A percentile compares a stretch with the other conserved stretches of the same genome.
Conservation (phyloP, 148 eudicot species). For the Salicornia ramosissima region DNA sequence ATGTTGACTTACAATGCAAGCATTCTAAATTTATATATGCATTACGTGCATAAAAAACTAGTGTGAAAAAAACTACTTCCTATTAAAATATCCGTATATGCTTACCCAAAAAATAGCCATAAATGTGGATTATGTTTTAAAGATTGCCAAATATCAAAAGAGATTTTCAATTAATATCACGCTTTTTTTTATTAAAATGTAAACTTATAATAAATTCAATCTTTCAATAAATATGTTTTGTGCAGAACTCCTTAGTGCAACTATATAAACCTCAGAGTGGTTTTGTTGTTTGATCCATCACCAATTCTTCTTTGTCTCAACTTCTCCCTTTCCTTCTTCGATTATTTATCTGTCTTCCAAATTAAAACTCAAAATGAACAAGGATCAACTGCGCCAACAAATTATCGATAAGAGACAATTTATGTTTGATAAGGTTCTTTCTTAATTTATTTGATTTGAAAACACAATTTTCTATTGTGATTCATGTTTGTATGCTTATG, state of each 20-base stretch:
- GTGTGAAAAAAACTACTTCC: too few species aligned
- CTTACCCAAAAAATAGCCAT: too few species aligned
- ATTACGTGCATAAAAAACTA: too few species aligned
- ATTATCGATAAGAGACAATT: not conserved
- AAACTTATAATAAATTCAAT: too few species aligned
- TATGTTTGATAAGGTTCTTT: constrained; percentile 19
- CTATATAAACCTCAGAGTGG: constrained; percentile 9
- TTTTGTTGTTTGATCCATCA: not conserved
- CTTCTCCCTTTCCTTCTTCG: not conserved
- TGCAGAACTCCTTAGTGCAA: not conserved
- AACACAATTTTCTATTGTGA: not conserved
- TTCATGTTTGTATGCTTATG: not conserved
- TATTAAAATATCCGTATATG: too few species aligned
- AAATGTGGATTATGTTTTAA: too few species aligned
- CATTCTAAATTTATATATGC: too few species aligned
- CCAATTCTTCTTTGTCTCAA: not conserved
- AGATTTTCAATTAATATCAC: not conserved
- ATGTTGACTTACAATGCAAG: too few species aligned
- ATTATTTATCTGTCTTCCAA: not conserved
- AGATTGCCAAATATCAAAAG: not conserved
- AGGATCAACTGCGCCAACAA: constrained; percentile 5
- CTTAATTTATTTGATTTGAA: not conserved
- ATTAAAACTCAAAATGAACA: constrained; percentile 13
- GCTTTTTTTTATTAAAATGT: not conserved
- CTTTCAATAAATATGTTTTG: too few species aligned